phyloP scores from a whole-genome alignment of 768 basidiomycete species.

The Suillus americanus region DNA sequence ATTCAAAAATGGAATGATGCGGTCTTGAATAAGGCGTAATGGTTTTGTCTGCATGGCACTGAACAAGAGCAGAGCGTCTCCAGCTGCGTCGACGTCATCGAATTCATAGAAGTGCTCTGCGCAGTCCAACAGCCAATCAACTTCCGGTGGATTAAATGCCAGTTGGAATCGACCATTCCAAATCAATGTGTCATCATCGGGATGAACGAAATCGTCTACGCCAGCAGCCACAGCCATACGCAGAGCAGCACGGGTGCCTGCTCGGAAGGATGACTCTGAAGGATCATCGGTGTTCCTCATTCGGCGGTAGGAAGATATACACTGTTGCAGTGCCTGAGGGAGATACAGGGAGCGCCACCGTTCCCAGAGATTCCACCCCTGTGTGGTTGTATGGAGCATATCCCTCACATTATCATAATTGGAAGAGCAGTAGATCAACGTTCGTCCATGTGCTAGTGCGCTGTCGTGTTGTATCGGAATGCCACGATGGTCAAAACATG shows the following conservation, averaged over 20 bases:
- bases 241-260: background rate
- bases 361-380: background rate
- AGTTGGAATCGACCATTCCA: background rate
- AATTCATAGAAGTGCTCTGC: background rate
- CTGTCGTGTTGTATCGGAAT: background rate
- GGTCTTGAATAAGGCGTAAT: background rate
- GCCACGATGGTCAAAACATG: background rate
- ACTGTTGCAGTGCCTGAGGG: background rate
- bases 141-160: accelerated
- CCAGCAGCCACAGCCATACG: background rate
- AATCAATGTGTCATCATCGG: background rate
- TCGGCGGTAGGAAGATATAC: background rate
- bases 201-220: background rate
- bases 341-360: background rate
- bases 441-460: background rate
- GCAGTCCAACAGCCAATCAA: background rate
- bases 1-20: background rate
- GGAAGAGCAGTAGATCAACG: background rate
- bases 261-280: background rate
- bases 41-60: background rate
- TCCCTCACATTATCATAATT: background rate
- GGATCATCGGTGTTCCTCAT: background rate
- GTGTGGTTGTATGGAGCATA: background rate
- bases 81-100: background rate
- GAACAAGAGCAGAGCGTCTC: background rate